phyloP scores from a whole-genome alignment of 257 asterid species.

The Pogostemon cablin region DNA sequence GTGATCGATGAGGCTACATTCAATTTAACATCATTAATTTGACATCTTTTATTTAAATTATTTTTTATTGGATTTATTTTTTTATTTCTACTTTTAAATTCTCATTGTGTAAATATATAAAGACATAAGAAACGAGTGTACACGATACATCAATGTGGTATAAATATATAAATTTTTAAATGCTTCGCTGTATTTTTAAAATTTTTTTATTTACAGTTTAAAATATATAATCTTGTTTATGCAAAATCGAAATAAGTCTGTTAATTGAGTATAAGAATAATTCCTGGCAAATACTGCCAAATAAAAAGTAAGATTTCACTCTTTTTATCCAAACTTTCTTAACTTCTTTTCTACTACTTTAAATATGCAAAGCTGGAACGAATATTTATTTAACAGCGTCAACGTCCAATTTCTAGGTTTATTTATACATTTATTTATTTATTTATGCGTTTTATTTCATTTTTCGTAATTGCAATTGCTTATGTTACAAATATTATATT shows the following conservation, averaged over 20 bases:
- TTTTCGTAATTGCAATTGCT: background rate
- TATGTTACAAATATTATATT: no score
- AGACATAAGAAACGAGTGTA: no score
- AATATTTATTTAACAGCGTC: constrained; percentile 37
- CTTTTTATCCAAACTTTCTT: constrained; percentile 40
- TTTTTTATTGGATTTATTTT: no score
- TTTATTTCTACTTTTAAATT: no score
- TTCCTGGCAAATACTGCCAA: constrained; percentile 37
- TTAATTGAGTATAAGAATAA: constrained; percentile 25
- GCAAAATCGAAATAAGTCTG: background rate
- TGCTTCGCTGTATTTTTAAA: background rate
- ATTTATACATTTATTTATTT: background rate
- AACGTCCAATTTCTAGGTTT: constrained; percentile 15
- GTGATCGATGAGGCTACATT: background rate
- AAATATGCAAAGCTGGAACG: constrained; percentile 45
- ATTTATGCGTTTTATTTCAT: background rate
- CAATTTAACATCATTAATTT: background rate
- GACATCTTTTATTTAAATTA: no score
- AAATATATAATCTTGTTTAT: background rate
- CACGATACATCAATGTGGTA: background rate
- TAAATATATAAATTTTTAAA: no score
- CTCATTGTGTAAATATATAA: no score
- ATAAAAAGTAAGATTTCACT: constrained; percentile 30
- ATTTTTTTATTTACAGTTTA: background rate
- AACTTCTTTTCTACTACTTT: constrained; percentile 32